Base-by-base conservation (phyloP, 768 basidiomycete genomes). In the Sporobolomyces phaffii region DNA sequence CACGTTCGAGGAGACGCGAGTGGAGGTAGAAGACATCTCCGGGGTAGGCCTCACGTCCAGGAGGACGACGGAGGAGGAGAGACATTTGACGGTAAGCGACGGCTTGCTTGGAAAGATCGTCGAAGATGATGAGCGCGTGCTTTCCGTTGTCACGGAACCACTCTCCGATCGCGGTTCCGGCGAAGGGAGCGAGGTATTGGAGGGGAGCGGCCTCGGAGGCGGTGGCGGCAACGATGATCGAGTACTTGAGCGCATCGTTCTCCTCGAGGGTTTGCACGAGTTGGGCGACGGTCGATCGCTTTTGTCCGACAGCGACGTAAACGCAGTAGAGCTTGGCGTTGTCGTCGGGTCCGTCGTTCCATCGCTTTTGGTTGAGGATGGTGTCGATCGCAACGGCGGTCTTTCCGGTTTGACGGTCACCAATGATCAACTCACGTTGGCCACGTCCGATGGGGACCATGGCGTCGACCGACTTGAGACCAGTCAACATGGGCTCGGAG, bases 61-160 rank as follows among this genome's bases (percentile, higher is more conserved):
- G 94, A 74, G 94, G 94, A 84, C 94, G 96, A 87, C 96, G 92
- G 77, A 99, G 92, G 47, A 99, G 86, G 73, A 99, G 87, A 70
- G 96, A 99, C 96, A 99, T 99, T 80, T 99, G 96, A 84, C 96
- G 93, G 85, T 99, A 99, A 70, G 96, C 96, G 65, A 99, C 96
- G 74, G 96, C 96, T 82, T 99, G 96, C 83, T 99, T 99, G 77
- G 96, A 99, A 80, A 99, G 82, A 81, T 98, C 96, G 78, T 99
- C 96, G 81, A 96, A 99, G 82, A 99, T 89, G 81, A 99, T 98
- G 75, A 98, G 85, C 72, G 94, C 93, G 81, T 99, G 96, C 83
- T 94, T 97, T 83, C 92, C 94, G 80, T 99, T 99, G 82, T 99
- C 96, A 81, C 91, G 78, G 96, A 99, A 99, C 94, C 94, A 99